These are phyloP conservation scores for Solidago caesia DNA, from an alignment of 129 eudicot species.

Conservation along the genomic window DNA sequence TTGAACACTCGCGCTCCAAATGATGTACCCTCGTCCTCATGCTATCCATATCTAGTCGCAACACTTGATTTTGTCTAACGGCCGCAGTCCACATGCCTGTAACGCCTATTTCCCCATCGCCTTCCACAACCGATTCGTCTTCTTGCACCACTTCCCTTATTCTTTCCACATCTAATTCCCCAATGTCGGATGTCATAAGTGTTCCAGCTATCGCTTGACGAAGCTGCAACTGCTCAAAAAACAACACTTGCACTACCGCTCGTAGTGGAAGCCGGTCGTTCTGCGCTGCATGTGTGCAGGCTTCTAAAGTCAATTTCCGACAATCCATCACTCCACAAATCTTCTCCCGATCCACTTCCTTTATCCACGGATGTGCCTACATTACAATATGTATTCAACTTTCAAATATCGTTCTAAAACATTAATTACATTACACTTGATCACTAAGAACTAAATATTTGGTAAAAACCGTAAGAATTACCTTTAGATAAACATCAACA, in stretches of 20 bases:
- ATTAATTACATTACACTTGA: no score
- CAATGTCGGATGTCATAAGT: conserved; percentile 40
- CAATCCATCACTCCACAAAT: conserved; percentile 82
- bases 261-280: conserved; percentile 92
- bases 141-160: conserved; percentile 4
- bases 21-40: conserved; percentile 88
- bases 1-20: conserved; percentile 85
- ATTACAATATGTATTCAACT: background rate
- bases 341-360: conserved; percentile 73
- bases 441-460: background rate
- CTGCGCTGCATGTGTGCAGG: conserved; percentile 98
- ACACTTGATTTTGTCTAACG: conserved; percentile 82
- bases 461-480: conserved; percentile 11
- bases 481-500: conserved; percentile 93
- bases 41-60: conserved; percentile 85
- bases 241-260: conserved; percentile 86
- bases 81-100: conserved; percentile 57
- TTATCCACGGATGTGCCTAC: conserved; percentile 90
- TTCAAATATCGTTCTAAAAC: no score
- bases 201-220: conserved; percentile 96
- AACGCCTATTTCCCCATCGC: conserved; percentile 16
- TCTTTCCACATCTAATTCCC: conserved; percentile 7
- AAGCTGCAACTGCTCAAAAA: conserved; percentile 97
- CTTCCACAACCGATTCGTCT: conserved; percentile 36
- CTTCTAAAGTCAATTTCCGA: conserved; percentile 88